These are phyloP conservation scores for Magnaporthiopsis incrustans DNA, from an alignment of 2,329 filamentous ascomycete species.

Conservation along the genomic window DNA sequence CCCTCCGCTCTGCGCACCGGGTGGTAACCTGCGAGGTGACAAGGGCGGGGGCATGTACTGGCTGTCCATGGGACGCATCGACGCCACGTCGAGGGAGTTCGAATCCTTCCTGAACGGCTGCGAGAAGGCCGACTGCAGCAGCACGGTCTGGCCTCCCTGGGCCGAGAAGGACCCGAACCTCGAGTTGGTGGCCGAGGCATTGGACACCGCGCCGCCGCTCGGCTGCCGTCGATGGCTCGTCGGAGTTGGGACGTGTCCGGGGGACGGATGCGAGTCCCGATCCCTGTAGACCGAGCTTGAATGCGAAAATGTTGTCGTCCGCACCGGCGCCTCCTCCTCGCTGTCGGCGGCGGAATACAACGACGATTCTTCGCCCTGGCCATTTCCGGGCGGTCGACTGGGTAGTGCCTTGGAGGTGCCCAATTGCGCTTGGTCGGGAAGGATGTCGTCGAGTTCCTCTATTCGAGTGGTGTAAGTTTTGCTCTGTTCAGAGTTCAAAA, in stretches of 20 bases:
- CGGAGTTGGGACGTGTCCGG: conserved; percentile 18
- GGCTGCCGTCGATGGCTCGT: conserved; percentile 10
- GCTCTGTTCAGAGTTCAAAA: conserved; percentile 43
- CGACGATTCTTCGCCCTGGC: conserved; percentile 6
- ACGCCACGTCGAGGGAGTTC: conserved; percentile 14
- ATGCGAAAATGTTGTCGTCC: conserved; percentile 44
- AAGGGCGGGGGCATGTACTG: conserved; percentile 64
- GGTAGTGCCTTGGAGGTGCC: conserved; percentile 65
- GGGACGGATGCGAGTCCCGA: conserved; percentile 15
- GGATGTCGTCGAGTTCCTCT: conserved; percentile 70
- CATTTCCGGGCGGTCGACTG: conserved; percentile 54
- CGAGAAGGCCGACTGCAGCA: conserved; percentile 46
- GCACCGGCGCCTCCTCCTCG: conserved; percentile 37
- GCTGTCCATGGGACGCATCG: conserved; percentile 34
- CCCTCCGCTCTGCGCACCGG: conserved; percentile 17
- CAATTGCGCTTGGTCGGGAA: conserved; percentile 42
- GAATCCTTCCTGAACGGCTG: conserved; percentile 35
- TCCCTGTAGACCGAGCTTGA: background rate
- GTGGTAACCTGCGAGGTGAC: conserved; percentile 55
- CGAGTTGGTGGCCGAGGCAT: conserved; percentile 16
- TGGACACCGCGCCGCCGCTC: conserved; percentile 18
- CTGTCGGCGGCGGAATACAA: conserved; percentile 20
- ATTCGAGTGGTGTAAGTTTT: conserved; percentile 88
- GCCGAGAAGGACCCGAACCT: conserved; percentile 20
- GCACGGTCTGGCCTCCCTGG: conserved; percentile 24